Conservation (phyloP, 2,329 filamentous ascomycete genomes). For the Aureobasidium pullulans region DNA sequence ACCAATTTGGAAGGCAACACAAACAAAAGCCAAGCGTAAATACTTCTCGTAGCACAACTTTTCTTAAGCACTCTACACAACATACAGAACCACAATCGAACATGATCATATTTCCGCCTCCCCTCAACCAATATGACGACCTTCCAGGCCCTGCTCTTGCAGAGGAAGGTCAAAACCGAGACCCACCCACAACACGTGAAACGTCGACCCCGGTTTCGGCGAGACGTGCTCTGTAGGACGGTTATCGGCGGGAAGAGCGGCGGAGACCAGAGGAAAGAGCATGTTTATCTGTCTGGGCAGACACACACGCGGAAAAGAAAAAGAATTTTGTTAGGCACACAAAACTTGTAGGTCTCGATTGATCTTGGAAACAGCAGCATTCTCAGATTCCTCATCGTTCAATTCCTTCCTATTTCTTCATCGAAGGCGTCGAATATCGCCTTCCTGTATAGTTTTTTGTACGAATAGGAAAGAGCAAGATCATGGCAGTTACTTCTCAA, state of each 20-base stretch:
- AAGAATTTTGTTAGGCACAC: neutral
- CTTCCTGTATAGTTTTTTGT: neutral
- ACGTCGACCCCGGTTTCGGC: constrained; percentile 6
- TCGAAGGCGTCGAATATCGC: neutral
- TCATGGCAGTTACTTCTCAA: constrained; percentile 10
- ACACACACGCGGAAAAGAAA: neutral
- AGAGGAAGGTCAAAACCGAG: constrained; percentile 5
- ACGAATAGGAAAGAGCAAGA: neutral
- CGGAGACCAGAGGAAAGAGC: neutral
- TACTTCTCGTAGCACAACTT: neutral
- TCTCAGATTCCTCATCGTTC: neutral
- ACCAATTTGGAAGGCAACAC: too few relatives aligned
- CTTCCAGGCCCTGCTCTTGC: neutral
- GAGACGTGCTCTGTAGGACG: neutral
- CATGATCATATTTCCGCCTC: neutral
- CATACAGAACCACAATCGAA: neutral
- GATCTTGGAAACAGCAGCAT: neutral
- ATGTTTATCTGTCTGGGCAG: constrained; percentile 3
- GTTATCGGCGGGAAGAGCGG: constrained; percentile 6
- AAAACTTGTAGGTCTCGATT: neutral
- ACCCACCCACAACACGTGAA: constrained; percentile 4
- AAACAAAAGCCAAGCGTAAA: too few relatives aligned
- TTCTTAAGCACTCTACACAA: neutral
- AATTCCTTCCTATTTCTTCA: neutral
- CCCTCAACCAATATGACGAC: neutral